Base-by-base conservation (phyloP, 495 filamentous ascomycete genomes). In the Daldinia bambusicola region DNA sequence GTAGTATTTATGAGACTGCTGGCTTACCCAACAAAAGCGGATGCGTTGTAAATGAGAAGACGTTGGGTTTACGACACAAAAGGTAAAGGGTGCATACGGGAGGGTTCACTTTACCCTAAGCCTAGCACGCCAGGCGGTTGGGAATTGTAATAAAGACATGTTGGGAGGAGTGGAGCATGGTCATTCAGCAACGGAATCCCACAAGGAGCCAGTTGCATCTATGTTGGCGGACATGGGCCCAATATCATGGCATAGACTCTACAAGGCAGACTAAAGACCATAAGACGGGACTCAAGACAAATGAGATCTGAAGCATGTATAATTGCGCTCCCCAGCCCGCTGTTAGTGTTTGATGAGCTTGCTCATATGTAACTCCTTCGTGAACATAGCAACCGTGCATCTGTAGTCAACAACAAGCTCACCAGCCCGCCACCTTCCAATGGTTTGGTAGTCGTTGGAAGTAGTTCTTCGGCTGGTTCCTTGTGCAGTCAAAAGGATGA, bases 241-340 rank as follows among this genome's bases (percentile, higher is more conserved):
- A 62, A 63, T 55, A 70, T 70, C 66, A 70, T 70, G 66, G 55
- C 66, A 73, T 70, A 69, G 61, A 73, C 70, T 72, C 61, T 72
- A 72, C 61, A 68, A 72, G 60, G 64, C 64, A 64, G 65, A 72
- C 22, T 51, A 71, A 67, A 63, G 48, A 31, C 37, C 63, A 53
- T 26, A 55, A 63, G 37, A 63, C 13, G 38, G 59, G 58, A 40
- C 70, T 51, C 45, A 68, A 72, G 60, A 65, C 45, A 61, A 67
- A 61, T 72, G 69, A 71, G 63, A 66, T 66, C 63, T 63, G 63
- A 66, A 71, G 63, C 62, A 61, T 63, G 52, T 31, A 72, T 63
- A 50, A 56, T 18, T 20, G 34, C 31, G 22, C 32, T 10, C 43
- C 43, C 18, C 20, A 16, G 18, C 43, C 43, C 18, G n/a, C 8